Percentiles rank a stretch among this genome's conserved stretches.
These are phyloP conservation scores for Fraxinus xanthoxyloides DNA, from an alignment of 305 asterid species.

Conservation along the genomic window DNA sequence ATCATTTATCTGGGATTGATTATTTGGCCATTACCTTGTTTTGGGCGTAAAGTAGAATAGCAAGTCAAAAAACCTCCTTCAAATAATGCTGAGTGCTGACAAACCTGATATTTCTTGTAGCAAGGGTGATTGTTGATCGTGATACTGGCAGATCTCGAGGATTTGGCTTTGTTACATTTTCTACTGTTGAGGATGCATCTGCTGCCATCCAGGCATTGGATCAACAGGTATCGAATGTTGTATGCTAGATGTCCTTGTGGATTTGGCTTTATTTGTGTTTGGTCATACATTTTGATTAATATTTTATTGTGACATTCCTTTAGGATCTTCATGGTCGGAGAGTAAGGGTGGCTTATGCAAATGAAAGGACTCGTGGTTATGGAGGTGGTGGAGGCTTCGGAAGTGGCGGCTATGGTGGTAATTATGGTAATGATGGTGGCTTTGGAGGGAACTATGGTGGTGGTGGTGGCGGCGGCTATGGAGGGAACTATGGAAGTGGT, in stretches of 20 bases:
- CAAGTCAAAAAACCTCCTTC: background rate
- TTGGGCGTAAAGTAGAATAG: background rate
- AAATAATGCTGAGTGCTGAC: background rate
- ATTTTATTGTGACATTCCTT: slow-evolving; percentile 12
- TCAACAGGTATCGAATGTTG: slow-evolving; percentile 44
- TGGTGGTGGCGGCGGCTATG: background rate
- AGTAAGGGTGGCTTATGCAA: slow-evolving; percentile 67
- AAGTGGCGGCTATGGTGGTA: slow-evolving; percentile 22
- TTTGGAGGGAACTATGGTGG: slow-evolving; percentile 17
- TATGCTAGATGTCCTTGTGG: background rate
- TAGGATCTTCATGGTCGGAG: slow-evolving; percentile 84
- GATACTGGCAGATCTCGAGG: slow-evolving; percentile 85
- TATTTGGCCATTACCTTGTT: background rate
- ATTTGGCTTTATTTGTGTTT: background rate
- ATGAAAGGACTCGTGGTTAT: slow-evolving; percentile 52
- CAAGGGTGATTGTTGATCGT: slow-evolving; percentile 68
- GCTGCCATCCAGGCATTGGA: slow-evolving; percentile 89
- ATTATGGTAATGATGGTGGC: slow-evolving; percentile 24
- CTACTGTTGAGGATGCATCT: slow-evolving; percentile 61
- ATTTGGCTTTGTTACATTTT: slow-evolving; percentile 76
- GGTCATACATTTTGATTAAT: background rate
- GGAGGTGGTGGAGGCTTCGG: slow-evolving; percentile 37
- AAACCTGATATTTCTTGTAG: slow-evolving; percentile 38
- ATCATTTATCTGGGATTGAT: background rate
- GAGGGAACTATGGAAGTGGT: slow-evolving; percentile 5